A percentile compares a stretch with the other conserved stretches of the same genome.
These are phyloP conservation scores for Paraglomus brasilianum DNA, from an alignment of 192 early-diverging fungal species.

Conservation along the genomic window DNA sequence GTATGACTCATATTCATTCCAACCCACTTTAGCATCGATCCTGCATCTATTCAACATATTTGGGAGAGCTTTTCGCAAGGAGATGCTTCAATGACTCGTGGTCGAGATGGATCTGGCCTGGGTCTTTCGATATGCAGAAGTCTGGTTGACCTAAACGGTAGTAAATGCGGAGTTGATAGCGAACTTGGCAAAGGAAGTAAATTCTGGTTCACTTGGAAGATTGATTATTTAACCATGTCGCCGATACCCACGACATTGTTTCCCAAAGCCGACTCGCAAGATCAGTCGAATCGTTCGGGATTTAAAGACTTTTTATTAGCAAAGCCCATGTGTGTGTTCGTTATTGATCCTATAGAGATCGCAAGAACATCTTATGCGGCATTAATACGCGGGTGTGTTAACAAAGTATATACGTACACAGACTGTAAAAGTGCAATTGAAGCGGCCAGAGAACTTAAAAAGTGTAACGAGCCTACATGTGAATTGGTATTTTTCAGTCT, in stretches of 20 bases:
- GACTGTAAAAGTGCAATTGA: conserved; percentile 24
- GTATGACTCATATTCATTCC: background rate
- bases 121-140: conserved; percentile 72
- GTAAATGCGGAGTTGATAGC: conserved; percentile 61
- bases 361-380: conserved; percentile 12
- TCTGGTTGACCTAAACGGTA: conserved; percentile 67
- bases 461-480: no score
- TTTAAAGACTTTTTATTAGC: background rate
- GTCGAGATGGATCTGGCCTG: conserved; percentile 73
- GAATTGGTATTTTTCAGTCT: conserved; percentile 35
- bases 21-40: background rate
- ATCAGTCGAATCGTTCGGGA: background rate
- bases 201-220: conserved; percentile 59
- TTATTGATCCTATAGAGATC: conserved; percentile 30
- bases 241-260: conserved; percentile 21
- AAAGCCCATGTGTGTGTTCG: conserved; percentile 26
- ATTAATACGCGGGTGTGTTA: conserved; percentile 23
- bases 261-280: background rate
- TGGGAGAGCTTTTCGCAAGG: conserved; percentile 72
- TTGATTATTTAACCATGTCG: background rate
- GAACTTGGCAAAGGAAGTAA: conserved; percentile 59
- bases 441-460: conserved; percentile 25
- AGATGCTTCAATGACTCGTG: conserved; percentile 63
- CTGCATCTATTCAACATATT: conserved; percentile 38
- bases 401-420: conserved; percentile 30